Percentiles rank a stretch among this genome's conserved stretches.
phyloP scores from a whole-genome alignment of 176 grass and related monocot species.

The Otatea glauca region DNA sequence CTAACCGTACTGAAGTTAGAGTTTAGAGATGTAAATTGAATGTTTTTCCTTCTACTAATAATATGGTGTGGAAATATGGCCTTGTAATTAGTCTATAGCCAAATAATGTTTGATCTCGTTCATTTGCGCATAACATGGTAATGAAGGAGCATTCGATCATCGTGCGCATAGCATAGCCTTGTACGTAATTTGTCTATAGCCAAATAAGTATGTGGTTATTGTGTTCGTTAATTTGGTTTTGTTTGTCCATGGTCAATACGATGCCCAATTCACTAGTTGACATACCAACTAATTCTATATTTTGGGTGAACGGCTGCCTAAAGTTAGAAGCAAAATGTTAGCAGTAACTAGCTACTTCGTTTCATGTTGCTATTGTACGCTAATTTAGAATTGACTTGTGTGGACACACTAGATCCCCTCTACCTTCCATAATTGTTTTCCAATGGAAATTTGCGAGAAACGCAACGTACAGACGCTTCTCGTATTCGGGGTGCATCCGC shows the following conservation, averaged over 20 bases:
- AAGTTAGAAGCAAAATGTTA: too few species aligned
- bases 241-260: background rate
- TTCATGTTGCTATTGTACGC: too few species aligned
- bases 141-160: background rate
- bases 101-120: background rate
- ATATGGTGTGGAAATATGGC: background rate
- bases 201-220: background rate
- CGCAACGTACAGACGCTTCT: too few species aligned
- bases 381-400: too few species aligned
- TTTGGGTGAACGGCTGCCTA: background rate
- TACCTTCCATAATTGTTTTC: too few species aligned
- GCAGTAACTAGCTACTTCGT: too few species aligned
- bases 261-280: background rate
- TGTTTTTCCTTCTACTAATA: background rate
- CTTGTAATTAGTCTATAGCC: background rate
- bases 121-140: background rate
- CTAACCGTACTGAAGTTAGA: too few species aligned
- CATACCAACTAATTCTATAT: background rate
- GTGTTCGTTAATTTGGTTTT: background rate
- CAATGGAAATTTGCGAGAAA: too few species aligned
- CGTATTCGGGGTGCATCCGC: too few species aligned
- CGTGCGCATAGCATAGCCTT: background rate
- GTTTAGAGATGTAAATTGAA: too few species aligned
- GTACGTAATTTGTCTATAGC: too few species aligned
- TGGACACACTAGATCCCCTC: too few species aligned